These are phyloP conservation scores for Coemansia sp. DNA, from an alignment of 192 early-diverging fungal genomes.

Conservation along the genomic window DNA sequence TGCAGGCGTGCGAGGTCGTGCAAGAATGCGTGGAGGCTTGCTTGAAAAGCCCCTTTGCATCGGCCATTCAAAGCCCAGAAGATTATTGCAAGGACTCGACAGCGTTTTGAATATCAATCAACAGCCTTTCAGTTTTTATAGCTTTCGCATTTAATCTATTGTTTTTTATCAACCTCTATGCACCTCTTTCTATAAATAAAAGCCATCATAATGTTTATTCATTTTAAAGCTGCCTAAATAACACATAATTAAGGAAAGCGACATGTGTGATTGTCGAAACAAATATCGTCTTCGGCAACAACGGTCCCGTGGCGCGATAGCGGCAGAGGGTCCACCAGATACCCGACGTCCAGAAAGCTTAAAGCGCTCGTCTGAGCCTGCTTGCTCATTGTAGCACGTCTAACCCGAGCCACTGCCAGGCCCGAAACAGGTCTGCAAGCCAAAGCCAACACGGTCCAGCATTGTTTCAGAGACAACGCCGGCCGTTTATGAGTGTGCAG, in stretches of 20 bases:
- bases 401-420: too few species aligned
- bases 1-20: conserved; percentile 11
- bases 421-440: too few species aligned
- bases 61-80: background rate
- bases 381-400: too few species aligned
- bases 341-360: too few species aligned
- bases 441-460: too few species aligned
- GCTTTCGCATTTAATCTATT: background rate
- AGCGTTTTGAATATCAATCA: background rate
- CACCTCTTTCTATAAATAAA: background rate
- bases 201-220: background rate
- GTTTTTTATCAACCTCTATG: background rate
- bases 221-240: background rate
- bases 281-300: background rate
- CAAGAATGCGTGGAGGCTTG: conserved; percentile 16
- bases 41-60: background rate
- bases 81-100: background rate
- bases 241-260: background rate
- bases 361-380: too few species aligned
- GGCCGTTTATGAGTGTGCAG: too few species aligned
- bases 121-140: background rate
- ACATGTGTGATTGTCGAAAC: background rate
- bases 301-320: too few species aligned
- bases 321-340: too few species aligned
- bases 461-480: too few species aligned